A percentile compares a stretch with the other conserved stretches of the same genome.
phyloP scores from a whole-genome alignment of 2,329 filamentous ascomycete genomes.

The Sphaerulina populicola region DNA sequence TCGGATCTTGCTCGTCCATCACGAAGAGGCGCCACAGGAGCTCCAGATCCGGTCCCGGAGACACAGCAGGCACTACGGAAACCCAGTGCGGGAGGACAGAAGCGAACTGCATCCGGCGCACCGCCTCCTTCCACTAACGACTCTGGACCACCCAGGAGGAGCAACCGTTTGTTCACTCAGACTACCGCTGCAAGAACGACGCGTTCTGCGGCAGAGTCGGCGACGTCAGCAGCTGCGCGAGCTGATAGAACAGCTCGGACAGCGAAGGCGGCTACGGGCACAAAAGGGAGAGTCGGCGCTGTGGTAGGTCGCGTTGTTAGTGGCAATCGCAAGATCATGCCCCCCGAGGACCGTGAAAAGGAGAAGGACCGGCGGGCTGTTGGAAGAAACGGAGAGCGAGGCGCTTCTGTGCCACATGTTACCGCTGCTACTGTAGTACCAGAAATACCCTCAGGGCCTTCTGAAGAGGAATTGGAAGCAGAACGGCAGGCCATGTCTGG shows the following conservation, averaged over 20 bases:
- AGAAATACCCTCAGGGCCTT: conserved; percentile 17
- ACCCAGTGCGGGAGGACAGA: conserved; percentile 49
- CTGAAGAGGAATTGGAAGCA: conserved; percentile 21
- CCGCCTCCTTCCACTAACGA: conserved; percentile 28
- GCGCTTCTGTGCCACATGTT: conserved; percentile 38
- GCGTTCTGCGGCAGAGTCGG: conserved; percentile 48
- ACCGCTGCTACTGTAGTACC: conserved; percentile 19
- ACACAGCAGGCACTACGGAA: conserved; percentile 26
- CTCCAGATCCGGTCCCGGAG: conserved; percentile 34
- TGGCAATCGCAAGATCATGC: conserved; percentile 64
- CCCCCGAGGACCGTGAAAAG: conserved; percentile 48
- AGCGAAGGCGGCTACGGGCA: conserved; percentile 61
- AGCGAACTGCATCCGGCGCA: conserved; percentile 77
- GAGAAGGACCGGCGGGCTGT: conserved; percentile 52
- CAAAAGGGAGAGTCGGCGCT: conserved; percentile 57
- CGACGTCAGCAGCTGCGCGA: conserved; percentile 50
- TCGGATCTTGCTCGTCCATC: conserved; percentile 30
- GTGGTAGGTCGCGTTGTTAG: conserved; percentile 81
- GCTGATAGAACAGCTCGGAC: conserved; percentile 38
- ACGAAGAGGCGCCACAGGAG: conserved; percentile 35
- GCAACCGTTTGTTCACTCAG: conserved; percentile 49
- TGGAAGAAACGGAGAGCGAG: conserved; percentile 43
- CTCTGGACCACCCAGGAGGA: conserved; percentile 40
- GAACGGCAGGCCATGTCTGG: conserved; percentile 65
- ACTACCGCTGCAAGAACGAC: conserved; percentile 59